phyloP scores from a whole-genome alignment of 2,329 filamentous ascomycete genomes.

The Microsporum audouinii region DNA sequence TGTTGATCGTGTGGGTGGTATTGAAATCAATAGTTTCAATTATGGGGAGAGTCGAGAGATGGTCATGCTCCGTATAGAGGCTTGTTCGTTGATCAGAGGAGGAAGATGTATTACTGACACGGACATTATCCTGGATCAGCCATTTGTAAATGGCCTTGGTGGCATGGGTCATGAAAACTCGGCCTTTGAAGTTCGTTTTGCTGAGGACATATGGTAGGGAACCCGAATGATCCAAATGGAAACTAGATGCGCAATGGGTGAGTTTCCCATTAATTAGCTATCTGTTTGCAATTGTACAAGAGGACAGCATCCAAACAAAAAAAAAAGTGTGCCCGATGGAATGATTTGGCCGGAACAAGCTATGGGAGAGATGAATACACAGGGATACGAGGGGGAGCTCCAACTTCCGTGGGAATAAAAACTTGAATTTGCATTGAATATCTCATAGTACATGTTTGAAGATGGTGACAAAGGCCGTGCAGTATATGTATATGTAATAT shows the following conservation, averaged over 20 bases:
- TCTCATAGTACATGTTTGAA: conserved; percentile 5
- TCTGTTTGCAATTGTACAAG: background rate
- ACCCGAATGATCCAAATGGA: conserved; percentile 96
- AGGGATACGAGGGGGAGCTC: background rate
- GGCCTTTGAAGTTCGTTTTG: conserved; percentile 93
- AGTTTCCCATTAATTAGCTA: background rate
- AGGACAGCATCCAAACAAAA: too few species aligned
- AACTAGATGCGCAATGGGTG: conserved; percentile 46
- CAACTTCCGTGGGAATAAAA: background rate
- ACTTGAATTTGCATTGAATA: conserved; percentile 2
- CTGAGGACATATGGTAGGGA: conserved; percentile 95
- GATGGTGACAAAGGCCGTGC: background rate
- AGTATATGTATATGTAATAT: background rate
- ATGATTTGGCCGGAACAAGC: background rate
- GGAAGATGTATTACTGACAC: conserved; percentile 62
- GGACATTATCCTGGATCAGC: conserved; percentile 93
- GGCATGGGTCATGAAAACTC: conserved; percentile 98
- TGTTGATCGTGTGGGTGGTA: conserved; percentile 93
- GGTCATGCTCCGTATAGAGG: conserved; percentile 90
- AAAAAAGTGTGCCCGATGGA: background rate
- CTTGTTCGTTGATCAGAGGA: conserved; percentile 52
- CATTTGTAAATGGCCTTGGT: conserved; percentile 99
- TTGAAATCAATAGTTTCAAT: conserved; percentile 98
- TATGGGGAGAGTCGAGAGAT: conserved; percentile 80
- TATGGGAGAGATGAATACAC: background rate